Percentiles rank a stretch among this genome's conserved stretches.
These are phyloP conservation scores for Phytopythium oedochilum DNA, from an alignment of 352 stramenopile species.

Conservation along the genomic window DNA sequence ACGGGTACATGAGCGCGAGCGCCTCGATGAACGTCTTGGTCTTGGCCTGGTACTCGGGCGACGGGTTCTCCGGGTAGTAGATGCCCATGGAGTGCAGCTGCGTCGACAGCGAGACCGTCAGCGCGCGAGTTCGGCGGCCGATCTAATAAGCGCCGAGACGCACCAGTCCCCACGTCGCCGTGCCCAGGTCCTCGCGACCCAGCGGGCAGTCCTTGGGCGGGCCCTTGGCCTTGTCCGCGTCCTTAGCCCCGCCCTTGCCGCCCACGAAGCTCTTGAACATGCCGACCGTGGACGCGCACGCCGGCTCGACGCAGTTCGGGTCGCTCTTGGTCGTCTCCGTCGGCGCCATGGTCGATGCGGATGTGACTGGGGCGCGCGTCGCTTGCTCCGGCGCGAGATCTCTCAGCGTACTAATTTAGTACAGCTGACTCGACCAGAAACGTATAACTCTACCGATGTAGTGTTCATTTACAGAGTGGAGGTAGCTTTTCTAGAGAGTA, in stretches of 20 bases:
- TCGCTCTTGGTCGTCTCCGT: slow-evolving; percentile 31
- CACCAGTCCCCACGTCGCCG: slow-evolving; percentile 86
- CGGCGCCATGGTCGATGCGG: slow-evolving; percentile 17
- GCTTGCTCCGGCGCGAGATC: background rate
- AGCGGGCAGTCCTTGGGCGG: slow-evolving; percentile 70
- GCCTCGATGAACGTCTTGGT: slow-evolving; percentile 89
- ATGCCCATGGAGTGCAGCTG: slow-evolving; percentile 93
- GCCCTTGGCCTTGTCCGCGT: slow-evolving; percentile 2
- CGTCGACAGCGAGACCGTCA: slow-evolving; percentile 1
- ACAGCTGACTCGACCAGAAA: no score
- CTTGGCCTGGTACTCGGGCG: slow-evolving; percentile 84
- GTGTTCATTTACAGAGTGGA: no score
- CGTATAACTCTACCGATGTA: no score
- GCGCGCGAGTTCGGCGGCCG: background rate
- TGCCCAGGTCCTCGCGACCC: slow-evolving; percentile 81
- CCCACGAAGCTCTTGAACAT: slow-evolving; percentile 78
- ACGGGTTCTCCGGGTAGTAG: slow-evolving; percentile 96
- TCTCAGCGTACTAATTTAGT: slow-evolving; percentile 1
- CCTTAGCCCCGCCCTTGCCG: slow-evolving; percentile 14
- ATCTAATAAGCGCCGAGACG: slow-evolving; percentile 2
- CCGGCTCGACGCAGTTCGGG: slow-evolving; percentile 82
- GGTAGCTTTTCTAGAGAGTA: no score
- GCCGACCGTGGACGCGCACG: slow-evolving; percentile 82
- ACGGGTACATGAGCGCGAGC: slow-evolving; percentile 92
- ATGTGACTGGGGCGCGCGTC: no score